These are phyloP conservation scores for Eimeria sp. DNA, from an alignment of 169 alveolate species.

Conservation along the genomic window DNA sequence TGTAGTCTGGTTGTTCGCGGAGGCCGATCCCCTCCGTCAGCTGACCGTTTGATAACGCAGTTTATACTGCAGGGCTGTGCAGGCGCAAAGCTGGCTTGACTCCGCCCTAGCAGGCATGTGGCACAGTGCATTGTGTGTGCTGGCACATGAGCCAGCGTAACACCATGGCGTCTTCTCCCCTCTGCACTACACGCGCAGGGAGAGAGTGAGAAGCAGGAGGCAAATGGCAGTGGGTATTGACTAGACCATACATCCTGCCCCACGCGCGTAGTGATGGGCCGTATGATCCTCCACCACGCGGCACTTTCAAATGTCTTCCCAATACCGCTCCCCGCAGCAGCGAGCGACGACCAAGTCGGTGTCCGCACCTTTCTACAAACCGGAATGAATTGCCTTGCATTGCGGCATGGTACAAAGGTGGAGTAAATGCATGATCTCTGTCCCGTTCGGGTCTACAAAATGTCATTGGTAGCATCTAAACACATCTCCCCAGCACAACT, in stretches of 20 bases:
- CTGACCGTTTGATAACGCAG: slow-evolving; percentile 74
- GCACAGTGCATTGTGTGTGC: slow-evolving; percentile 57
- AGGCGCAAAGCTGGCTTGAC: slow-evolving; percentile 74
- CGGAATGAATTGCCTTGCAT: slow-evolving; percentile 2
- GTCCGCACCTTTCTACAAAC: slow-evolving; percentile 9
- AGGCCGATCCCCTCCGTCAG: slow-evolving; percentile 14
- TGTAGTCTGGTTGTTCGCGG: slow-evolving; percentile 17
- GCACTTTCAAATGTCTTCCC: slow-evolving; percentile 19
- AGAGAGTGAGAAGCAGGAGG: slow-evolving; percentile 17
- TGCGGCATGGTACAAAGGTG: not conserved
- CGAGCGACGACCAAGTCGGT: slow-evolving; percentile 47
- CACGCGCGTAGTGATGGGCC: slow-evolving; percentile 42
- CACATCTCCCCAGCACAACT: not conserved
- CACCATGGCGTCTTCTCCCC: slow-evolving; percentile 53
- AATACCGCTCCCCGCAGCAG: slow-evolving; percentile 61
- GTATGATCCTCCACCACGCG: not conserved
- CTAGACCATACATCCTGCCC: not conserved
- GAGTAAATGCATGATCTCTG: not conserved
- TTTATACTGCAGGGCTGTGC: slow-evolving; percentile 67
- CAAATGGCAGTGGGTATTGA: slow-evolving; percentile 47
- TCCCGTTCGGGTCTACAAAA: not conserved
- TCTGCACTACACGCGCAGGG: slow-evolving; percentile 27
- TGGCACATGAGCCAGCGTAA: slow-evolving; percentile 62
- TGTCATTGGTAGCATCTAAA: not conserved
- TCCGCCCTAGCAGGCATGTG: slow-evolving; percentile 67